Base-by-base conservation (phyloP, 345 rosid species). In the Jatropha curcas region DNA sequence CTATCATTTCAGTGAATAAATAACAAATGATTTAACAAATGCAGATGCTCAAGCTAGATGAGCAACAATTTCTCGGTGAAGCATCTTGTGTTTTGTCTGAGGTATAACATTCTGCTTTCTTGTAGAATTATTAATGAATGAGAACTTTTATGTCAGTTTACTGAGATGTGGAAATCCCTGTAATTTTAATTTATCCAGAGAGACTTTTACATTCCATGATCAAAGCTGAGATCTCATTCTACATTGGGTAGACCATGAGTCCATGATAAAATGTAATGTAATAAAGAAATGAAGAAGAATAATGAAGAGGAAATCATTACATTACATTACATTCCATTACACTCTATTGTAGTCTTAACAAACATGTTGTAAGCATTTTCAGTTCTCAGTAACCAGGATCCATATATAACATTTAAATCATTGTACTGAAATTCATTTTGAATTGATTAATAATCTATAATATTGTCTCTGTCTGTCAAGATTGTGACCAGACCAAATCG, bases 21-120 rank as follows among this genome's bases (percentile, higher is more conserved):
- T 65, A 71, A 65, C 39, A 10, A 52, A 57, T 65, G 61, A 58
- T 72, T 83, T 66, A 50, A 68, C 66, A 52, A n/a, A 33, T 80
- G 77, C 87, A 89, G 94, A 84, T 75, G 86, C 92, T 86, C 78
- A 89, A 80, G 86, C 81, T 89, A 75, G 94, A 86, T 4, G 91
- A 89, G 76, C 94, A 88, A 71, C 90, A 89, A 71, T 85, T 77
- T 80, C 92, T 89, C 63, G 94, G 92, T 57, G 92, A 89, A 81
- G 90, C 90, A 56, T 76, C 86, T 56, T 82, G 88, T 76, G 74
- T 67, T 17, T 80, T 89, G 57, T 85, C 92, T 28, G 79, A 89
- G 94, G 94, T 89, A 85, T 77, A 68, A 62, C 75, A 64, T 79
- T 20, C 22, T 64, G 17, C 71, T 37, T 59, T 57, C 67, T 45